Evolutionary conservation across 371 early-diverging fungal genomes (phyloP), one percentile per base, ranked within the genome.

Genomic region (Apophysomyces trapeziformis): DNA sequence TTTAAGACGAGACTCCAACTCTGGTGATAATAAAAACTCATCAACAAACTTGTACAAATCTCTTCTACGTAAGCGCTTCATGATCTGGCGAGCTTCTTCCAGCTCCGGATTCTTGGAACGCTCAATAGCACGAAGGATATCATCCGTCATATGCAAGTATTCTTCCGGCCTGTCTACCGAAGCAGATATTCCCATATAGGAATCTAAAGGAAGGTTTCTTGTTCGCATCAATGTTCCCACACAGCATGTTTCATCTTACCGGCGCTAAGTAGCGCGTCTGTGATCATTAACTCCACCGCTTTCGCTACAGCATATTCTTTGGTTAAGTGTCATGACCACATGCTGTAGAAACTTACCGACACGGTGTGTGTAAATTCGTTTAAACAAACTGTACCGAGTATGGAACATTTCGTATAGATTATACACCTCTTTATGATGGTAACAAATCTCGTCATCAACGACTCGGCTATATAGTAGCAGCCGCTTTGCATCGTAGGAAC

Each of bases 321-420:
- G 3, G 8, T 21, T 14, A 7, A 3, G 39, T 16, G 13, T 14
- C 18, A 38, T 38, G 7, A 14, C 1, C 8, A 0, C 26, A n/a
- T 45, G 2, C 2, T 9, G 41, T 57, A 21, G 8, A 7, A 32
- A 66, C 58, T 82, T 86, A 68, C 90, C 84, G 8, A 91, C 93
- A 45, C 90, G 89, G 75, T 99, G 98, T 6, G 90, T 92, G 73
- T 98, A 99, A 7, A 98, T 89, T n/a, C 92, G 86, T 67, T 95
- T 96, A 78, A 93, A 94, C 8, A 98, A 76, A 68, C 90, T 90
- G 69, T 93, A 96, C 3, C 98, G 87, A 0, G 95, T 93, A 64
- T 95, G 93, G 73, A 97, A 99, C 77, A 99, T 83, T 76, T 96
- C 93, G 56, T 92, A 91, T 16, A 94, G 58, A 61, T 90, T 92